Conservation (phyloP, 75 land plant genomes). For the Pinus tabuliformis region DNA sequence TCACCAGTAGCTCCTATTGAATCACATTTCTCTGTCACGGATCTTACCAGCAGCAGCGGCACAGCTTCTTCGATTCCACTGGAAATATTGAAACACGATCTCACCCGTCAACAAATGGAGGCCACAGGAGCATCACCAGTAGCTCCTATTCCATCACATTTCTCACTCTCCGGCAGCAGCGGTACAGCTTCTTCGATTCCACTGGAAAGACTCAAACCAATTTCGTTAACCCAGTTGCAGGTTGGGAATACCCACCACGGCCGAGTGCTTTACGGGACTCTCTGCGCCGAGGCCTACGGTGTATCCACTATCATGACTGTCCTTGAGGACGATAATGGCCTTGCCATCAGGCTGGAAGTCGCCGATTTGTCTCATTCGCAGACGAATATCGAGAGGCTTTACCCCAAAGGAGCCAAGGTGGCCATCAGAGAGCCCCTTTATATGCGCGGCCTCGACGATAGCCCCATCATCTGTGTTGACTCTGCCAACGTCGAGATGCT, state of each 20-base stretch:
- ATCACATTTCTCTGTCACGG: too few relatives aligned
- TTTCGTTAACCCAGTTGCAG: not conserved
- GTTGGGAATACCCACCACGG: not conserved
- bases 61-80: too few relatives aligned
- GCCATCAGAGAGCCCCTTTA: not conserved
- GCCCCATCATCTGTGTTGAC: not conserved
- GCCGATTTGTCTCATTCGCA: not conserved
- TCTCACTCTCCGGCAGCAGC: too few relatives aligned
- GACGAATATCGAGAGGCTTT: not conserved
- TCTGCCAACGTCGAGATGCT: not conserved
- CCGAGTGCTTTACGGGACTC: not conserved
- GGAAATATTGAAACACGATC: too few relatives aligned
- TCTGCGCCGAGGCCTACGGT: not conserved
- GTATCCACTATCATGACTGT: not conserved
- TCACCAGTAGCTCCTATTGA: too few relatives aligned
- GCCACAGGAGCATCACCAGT: too few relatives aligned
- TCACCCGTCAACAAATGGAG: too few relatives aligned
- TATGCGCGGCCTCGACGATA: not conserved
- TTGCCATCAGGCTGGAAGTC: not conserved
- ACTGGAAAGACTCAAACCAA: not conserved
- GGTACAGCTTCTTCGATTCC: not conserved
- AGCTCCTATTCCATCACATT: too few relatives aligned
- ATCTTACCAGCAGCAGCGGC: too few relatives aligned
- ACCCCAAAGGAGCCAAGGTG: not conserved
- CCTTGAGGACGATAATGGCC: not conserved